Percentiles rank a stretch among this genome's conserved stretches.
Evolutionary conservation across 1,284 basidiomycete genomes (phyloP).

Genomic region (Boletus semigastroideus): DNA sequence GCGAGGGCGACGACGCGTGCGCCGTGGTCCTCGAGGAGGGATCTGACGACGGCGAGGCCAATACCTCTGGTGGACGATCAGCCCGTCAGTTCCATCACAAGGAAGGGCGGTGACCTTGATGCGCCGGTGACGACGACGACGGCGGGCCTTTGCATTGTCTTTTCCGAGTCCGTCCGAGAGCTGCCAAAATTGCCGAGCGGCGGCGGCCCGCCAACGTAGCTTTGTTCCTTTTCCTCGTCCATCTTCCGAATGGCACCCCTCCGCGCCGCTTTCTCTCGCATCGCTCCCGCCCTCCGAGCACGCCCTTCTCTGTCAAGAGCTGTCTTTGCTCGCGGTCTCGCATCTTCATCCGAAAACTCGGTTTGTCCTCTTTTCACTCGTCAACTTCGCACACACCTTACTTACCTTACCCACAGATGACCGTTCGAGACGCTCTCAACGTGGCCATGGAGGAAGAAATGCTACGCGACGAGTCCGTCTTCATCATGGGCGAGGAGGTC

Average conservation of each 20-base stretch:
- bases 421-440: slow-evolving; percentile 97
- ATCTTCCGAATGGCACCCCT: slow-evolving; percentile 53
- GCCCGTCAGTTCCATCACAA: slow-evolving; percentile 10
- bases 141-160: slow-evolving; percentile 40
- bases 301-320: slow-evolving; percentile 41
- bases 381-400: slow-evolving; percentile 7
- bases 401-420: slow-evolving; percentile 64
- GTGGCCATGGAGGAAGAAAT: slow-evolving; percentile 99
- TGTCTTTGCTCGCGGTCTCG: slow-evolving; percentile 57
- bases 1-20: slow-evolving; percentile 76
- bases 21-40: slow-evolving; percentile 60
- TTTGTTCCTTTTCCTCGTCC: slow-evolving; percentile 21
- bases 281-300: slow-evolving; percentile 57
- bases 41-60: slow-evolving; percentile 69
- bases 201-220: slow-evolving; percentile 2
- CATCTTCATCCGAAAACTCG: slow-evolving; percentile 59
- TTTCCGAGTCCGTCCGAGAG: slow-evolving; percentile 30
- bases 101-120: slow-evolving; percentile 51
- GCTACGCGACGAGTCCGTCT: slow-evolving; percentile 93
- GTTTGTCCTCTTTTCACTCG: slow-evolving; percentile 38
- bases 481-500: slow-evolving; percentile 97
- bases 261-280: slow-evolving; percentile 62
- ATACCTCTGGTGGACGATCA: slow-evolving; percentile 59
- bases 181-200: slow-evolving; percentile 26
- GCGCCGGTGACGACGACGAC: slow-evolving; percentile 75